phyloP scores from a whole-genome alignment of 2,329 filamentous ascomycete species.

The Xylariales sp. region DNA sequence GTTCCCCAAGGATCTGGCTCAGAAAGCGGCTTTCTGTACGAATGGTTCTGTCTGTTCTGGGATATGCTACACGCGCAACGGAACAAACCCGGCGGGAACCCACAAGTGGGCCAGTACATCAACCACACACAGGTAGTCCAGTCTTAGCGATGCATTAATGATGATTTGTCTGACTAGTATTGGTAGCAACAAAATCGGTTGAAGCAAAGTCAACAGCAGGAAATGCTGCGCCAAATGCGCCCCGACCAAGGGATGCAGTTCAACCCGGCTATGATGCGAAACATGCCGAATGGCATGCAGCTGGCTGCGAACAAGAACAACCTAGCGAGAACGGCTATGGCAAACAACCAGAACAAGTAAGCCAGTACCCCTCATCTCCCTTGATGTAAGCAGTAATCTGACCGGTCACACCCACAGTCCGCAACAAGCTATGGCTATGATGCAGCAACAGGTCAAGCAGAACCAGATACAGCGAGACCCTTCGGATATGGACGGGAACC shows the following conservation, averaged over 20 bases:
- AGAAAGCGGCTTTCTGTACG: conserved; percentile 82
- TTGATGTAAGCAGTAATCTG: not conserved
- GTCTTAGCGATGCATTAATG: too few relatives aligned
- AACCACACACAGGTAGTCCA: conserved; percentile 76
- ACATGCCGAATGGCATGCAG: conserved; percentile 56
- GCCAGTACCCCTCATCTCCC: conserved; percentile 30
- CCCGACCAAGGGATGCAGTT: conserved; percentile 51
- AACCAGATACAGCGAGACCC: conserved; percentile 84
- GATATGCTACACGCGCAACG: conserved; percentile 87
- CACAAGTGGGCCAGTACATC: conserved; percentile 70
- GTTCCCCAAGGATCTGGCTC: conserved; percentile 60
- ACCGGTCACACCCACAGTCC: conserved; percentile 38
- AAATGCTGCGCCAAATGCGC: conserved; percentile 70
- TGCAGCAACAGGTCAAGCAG: conserved; percentile 63
- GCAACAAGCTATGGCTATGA: conserved; percentile 65
- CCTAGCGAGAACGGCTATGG: conserved; percentile 70
- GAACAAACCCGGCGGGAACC: conserved; percentile 55
- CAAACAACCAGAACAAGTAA: conserved; percentile 71
- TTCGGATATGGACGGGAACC: conserved; percentile 80
- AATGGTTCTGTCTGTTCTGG: conserved; percentile 98
- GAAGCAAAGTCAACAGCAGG: conserved; percentile 71
- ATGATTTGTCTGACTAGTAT: too few relatives aligned
- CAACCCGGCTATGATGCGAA: conserved; percentile 59
- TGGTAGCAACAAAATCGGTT: conserved; percentile 66
- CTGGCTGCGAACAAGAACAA: conserved; percentile 56